Conservation (phyloP, 2,329 filamentous ascomycete genomes). For the Pseudogymnoascus sp. region DNA sequence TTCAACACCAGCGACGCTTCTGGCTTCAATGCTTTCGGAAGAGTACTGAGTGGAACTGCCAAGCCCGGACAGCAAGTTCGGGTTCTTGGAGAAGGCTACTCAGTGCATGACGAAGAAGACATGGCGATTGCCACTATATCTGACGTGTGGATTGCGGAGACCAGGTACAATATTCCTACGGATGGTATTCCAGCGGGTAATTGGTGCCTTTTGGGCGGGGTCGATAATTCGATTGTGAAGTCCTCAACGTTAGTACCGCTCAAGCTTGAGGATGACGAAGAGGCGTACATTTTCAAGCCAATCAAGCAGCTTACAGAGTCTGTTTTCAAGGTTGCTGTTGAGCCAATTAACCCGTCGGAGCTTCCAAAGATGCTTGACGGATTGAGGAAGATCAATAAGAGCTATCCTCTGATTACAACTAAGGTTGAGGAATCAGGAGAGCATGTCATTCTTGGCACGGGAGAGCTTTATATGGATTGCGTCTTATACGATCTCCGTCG, state of each 20-base stretch:
- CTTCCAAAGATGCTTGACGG: conserved; percentile 98
- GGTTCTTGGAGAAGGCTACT: conserved; percentile 91
- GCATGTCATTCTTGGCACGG: conserved; percentile 89
- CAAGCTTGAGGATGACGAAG: conserved; percentile 76
- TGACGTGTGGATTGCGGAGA: conserved; percentile 84
- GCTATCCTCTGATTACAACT: conserved; percentile 88
- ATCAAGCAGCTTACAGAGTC: conserved; percentile 94
- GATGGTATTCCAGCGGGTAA: conserved; percentile 92
- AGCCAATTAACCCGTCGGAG: conserved; percentile 96
- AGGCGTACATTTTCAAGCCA: conserved; percentile 91
- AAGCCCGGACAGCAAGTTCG: conserved; percentile 75
- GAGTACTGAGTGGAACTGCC: conserved; percentile 87
- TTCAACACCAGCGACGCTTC: conserved; percentile 89
- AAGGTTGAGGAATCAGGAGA: conserved; percentile 98
- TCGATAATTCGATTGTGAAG: conserved; percentile 98
- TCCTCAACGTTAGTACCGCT: conserved; percentile 82
- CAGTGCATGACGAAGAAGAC: conserved; percentile 94
- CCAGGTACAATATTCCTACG: conserved; percentile 84
- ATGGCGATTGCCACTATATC: conserved; percentile 82
- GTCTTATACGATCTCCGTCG: conserved; percentile 88
- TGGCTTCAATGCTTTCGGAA: conserved; percentile 80
- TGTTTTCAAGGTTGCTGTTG: conserved; percentile 94
- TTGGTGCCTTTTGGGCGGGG: conserved; percentile 81
- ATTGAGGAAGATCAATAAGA: conserved; percentile 93
- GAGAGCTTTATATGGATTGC: conserved; percentile 99